Percentiles rank a stretch among this genome's conserved stretches.
These are phyloP conservation scores for Russula compacta DNA, from an alignment of 768 basidiomycete genomes.

Conservation along the genomic window DNA sequence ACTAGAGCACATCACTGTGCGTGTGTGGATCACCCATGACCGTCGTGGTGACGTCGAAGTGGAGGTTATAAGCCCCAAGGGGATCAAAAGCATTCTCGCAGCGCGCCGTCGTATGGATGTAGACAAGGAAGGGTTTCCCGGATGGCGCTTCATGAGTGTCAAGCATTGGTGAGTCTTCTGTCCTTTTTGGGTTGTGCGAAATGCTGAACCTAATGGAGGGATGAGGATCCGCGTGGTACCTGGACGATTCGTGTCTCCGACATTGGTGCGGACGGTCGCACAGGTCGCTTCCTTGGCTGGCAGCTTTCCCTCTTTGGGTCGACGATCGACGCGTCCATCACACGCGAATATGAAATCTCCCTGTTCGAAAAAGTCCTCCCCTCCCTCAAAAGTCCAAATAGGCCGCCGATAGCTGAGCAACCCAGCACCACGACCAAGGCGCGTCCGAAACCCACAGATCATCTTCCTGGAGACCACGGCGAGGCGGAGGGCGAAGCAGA, in stretches of 20 bases:
- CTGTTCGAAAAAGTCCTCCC: slow-evolving; percentile 41
- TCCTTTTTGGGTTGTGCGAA: not conserved
- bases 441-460: slow-evolving; percentile 76
- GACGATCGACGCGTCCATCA: slow-evolving; percentile 59
- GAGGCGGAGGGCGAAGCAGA: slow-evolving; percentile 70
- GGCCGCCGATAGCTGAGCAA: slow-evolving; percentile 24
- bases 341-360: slow-evolving; percentile 53
- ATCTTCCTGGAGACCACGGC: slow-evolving; percentile 82
- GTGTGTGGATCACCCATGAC: slow-evolving; percentile 87
- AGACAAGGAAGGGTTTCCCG: slow-evolving; percentile 65
- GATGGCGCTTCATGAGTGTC: slow-evolving; percentile 97
- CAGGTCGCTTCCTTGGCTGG: slow-evolving; percentile 78
- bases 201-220: slow-evolving; percentile 45
- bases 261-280: slow-evolving; percentile 47
- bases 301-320: slow-evolving; percentile 90
- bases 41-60: slow-evolving; percentile 90
- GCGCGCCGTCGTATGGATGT: slow-evolving; percentile 57
- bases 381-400: slow-evolving; percentile 29
- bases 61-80: slow-evolving; percentile 75
- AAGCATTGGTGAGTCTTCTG: slow-evolving; percentile 79
- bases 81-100: slow-evolving; percentile 78
- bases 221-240: slow-evolving; percentile 79
- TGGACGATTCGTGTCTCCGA: slow-evolving; percentile 90
- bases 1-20: slow-evolving; percentile 87
- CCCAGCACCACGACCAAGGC: slow-evolving; percentile 44